These are phyloP conservation scores for Geotrichum restrictum DNA, from an alignment of 1,139 yeast species.

Conservation along the genomic window DNA sequence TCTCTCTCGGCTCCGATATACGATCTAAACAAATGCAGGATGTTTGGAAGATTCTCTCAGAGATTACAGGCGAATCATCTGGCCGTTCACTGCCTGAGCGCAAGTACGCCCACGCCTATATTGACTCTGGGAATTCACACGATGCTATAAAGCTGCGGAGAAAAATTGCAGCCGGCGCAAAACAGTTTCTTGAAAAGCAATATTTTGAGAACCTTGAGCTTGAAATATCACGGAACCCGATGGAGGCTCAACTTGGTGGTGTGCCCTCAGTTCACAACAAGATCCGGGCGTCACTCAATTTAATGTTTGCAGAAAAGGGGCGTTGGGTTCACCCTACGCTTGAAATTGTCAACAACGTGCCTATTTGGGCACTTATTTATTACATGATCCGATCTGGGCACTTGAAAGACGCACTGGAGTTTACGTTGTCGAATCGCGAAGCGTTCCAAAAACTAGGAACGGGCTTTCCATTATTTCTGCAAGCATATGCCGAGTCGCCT, in stretches of 20 bases:
- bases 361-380: conserved; percentile 88
- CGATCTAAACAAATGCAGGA: conserved; percentile 41
- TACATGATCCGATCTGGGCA: conserved; percentile 83
- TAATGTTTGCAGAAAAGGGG: conserved; percentile 41
- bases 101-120: conserved; percentile 42
- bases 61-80: conserved; percentile 35
- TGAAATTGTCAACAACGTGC: conserved; percentile 71
- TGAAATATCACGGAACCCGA: conserved; percentile 60
- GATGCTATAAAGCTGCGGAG: conserved; percentile 45
- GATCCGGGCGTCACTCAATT: conserved; percentile 59
- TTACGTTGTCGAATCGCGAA: conserved; percentile 50
- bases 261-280: conserved; percentile 71
- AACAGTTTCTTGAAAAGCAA: conserved; percentile 64
- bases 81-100: conserved; percentile 43
- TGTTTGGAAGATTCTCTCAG: conserved; percentile 37
- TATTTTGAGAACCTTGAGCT: conserved; percentile 71
- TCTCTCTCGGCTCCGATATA: conserved; percentile 32
- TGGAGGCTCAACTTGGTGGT: conserved; percentile 53
- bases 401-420: conserved; percentile 68
- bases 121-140: conserved; percentile 17
- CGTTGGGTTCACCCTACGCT: conserved; percentile 51
- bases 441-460: conserved; percentile 78
- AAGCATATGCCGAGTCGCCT: conserved; percentile 63
- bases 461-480: conserved; percentile 74
- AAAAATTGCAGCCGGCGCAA: conserved; percentile 55